Percentiles rank a stretch among this genome's conserved stretches.
Conservation (phyloP, 2,329 filamentous ascomycete species). For the Trichoderma guizhouense region DNA sequence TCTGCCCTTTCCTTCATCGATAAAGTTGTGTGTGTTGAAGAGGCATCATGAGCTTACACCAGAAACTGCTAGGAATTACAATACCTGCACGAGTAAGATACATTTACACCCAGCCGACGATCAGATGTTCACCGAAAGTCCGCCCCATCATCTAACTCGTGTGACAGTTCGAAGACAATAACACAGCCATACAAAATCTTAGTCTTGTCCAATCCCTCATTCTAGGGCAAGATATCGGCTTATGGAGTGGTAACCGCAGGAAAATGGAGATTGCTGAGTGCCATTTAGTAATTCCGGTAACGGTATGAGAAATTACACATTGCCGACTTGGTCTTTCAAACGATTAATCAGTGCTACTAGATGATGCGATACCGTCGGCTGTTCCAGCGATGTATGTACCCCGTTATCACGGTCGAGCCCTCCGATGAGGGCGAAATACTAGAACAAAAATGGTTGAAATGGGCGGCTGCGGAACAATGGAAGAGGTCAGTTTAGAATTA, state of each 20-base stretch:
- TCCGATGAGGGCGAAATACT: constrained; percentile 56
- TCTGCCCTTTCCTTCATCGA: not conserved
- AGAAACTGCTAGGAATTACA: constrained; percentile 25
- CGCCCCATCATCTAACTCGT: constrained; percentile 7
- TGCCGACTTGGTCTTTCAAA: not conserved
- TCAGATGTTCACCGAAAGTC: not conserved
- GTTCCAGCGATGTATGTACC: constrained; percentile 55
- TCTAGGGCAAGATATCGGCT: constrained; percentile 46
- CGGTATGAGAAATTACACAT: constrained; percentile 32
- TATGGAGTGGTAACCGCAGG: constrained; percentile 54
- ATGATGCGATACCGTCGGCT: constrained; percentile 56
- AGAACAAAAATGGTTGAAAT: constrained; percentile 62
- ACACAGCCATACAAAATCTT: constrained; percentile 44
- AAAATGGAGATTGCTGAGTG: constrained; percentile 57
- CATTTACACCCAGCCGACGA: not conserved
- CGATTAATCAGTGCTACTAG: constrained; percentile 28
- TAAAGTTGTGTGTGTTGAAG: not conserved
- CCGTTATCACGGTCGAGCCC: constrained; percentile 46
- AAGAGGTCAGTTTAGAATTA: constrained; percentile 46
- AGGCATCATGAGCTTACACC: not conserved
- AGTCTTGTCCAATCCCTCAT: constrained; percentile 49
- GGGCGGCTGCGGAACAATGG: constrained; percentile 63
- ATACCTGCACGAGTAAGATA: constrained; percentile 31
- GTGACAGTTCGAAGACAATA: constrained; percentile 47
- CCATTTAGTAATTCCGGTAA: constrained; percentile 44